Conservation (phyloP, 129 eudicot species). For the Saussurea involucrata region DNA sequence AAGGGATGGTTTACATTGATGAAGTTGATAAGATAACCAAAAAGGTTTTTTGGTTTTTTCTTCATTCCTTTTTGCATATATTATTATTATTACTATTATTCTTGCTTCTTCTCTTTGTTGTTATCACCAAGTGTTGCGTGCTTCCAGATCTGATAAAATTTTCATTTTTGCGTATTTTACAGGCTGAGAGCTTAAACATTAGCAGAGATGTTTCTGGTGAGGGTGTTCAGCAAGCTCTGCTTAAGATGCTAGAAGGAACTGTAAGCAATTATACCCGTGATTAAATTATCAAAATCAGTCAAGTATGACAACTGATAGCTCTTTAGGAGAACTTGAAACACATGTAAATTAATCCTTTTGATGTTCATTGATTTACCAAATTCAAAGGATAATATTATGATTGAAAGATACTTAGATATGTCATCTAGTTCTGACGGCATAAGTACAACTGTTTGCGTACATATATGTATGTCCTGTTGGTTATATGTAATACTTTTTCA, state of each 20-base stretch:
- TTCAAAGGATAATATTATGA: background rate
- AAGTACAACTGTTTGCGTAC: background rate
- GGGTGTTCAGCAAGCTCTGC: slow-evolving; percentile 96
- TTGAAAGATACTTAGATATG: background rate
- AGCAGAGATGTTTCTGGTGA: slow-evolving; percentile 99
- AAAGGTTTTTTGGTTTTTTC: slow-evolving; percentile 46
- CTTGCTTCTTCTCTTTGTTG: background rate
- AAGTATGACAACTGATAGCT: slow-evolving; percentile 5
- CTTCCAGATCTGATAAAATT: background rate
- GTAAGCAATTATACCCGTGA: slow-evolving; percentile 44
- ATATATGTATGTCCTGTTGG: background rate
- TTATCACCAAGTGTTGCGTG: background rate
- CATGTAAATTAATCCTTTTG: background rate
- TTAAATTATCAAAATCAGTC: background rate
- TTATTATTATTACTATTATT: background rate
- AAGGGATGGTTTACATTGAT: slow-evolving; percentile 92
- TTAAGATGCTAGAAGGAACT: slow-evolving; percentile 98
- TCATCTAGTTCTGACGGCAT: background rate
- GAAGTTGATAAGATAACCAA: slow-evolving; percentile 98
- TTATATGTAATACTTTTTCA: background rate
- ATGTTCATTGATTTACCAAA: slow-evolving; percentile 1
- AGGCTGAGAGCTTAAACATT: slow-evolving; percentile 86
- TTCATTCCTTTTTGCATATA: background rate
- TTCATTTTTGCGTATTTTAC: slow-evolving; percentile 12
- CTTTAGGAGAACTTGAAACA: background rate